Percentiles rank a stretch among this genome's conserved stretches.
Evolutionary conservation across 768 basidiomycete species (phyloP).

Genomic region (Hygrophorus russula): DNA sequence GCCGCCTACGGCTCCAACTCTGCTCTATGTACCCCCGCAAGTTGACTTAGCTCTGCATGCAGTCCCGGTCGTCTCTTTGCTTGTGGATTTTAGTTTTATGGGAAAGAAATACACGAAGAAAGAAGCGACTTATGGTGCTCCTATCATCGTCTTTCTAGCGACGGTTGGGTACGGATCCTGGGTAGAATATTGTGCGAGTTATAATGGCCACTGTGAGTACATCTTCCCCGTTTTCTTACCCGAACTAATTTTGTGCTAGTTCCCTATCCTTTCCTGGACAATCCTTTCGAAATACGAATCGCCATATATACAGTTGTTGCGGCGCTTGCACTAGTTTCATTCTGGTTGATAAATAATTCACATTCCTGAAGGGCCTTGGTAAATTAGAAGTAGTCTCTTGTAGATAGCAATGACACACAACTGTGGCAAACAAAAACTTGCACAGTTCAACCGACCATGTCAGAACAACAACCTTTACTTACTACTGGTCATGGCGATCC

Average conservation of each 20-base stretch:
- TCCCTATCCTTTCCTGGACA: slow-evolving; percentile 75
- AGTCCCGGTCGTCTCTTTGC: slow-evolving; percentile 42
- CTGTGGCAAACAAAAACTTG: no score
- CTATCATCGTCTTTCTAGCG: slow-evolving; percentile 17
- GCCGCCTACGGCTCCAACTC: slow-evolving; percentile 18
- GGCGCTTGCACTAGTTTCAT: slow-evolving; percentile 40
- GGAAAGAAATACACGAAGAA: slow-evolving; percentile 41
- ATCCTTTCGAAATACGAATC: slow-evolving; percentile 36
- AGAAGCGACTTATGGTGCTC: slow-evolving; percentile 17
- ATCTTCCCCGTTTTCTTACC: neutral
- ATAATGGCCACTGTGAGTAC: slow-evolving; percentile 53
- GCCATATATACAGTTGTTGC: slow-evolving; percentile 48
- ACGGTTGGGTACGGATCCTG: slow-evolving; percentile 45
- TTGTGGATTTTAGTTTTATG: slow-evolving; percentile 58
- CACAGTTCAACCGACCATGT: slow-evolving; percentile 14
- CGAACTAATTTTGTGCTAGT: slow-evolving; percentile 21
- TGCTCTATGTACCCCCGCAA: slow-evolving; percentile 34
- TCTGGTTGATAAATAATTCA: slow-evolving; percentile 47
- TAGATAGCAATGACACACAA: no score
- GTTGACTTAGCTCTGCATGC: slow-evolving; percentile 61
- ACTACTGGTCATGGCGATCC: slow-evolving; percentile 7
- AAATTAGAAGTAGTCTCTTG: neutral
- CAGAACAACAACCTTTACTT: slow-evolving; percentile 41
- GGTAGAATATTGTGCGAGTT: slow-evolving; percentile 55
- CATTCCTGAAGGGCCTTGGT: slow-evolving; percentile 22